Evolutionary conservation across 805 yeast genomes (phyloP).

Genomic region (Spathaspora sp.): DNA sequence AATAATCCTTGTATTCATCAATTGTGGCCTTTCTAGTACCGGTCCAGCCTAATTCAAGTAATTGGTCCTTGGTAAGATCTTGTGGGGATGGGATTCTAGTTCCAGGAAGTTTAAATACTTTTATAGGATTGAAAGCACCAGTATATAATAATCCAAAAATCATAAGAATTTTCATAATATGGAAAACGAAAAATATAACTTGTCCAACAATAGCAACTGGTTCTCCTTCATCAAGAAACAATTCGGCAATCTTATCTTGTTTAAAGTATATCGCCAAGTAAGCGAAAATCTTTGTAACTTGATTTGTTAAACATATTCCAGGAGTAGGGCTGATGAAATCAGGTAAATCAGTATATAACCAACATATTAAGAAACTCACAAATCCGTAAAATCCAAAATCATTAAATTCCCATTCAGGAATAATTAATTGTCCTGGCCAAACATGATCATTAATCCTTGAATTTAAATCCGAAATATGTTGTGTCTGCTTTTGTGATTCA

Average conservation of each 20-base stretch:
- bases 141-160: slow-evolving; percentile 56
- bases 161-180: slow-evolving; percentile 55
- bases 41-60: slow-evolving; percentile 87
- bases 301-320: slow-evolving; percentile 74
- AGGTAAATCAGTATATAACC: slow-evolving; percentile 95
- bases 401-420: slow-evolving; percentile 66
- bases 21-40: slow-evolving; percentile 74
- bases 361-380: slow-evolving; percentile 43
- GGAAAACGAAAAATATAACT: slow-evolving; percentile 67
- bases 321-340: slow-evolving; percentile 89
- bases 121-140: slow-evolving; percentile 77
- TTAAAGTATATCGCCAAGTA: slow-evolving; percentile 30
- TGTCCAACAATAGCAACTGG: slow-evolving; percentile 48
- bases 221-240: slow-evolving; percentile 45
- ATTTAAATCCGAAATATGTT: slow-evolving; percentile 40
- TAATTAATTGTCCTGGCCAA: slow-evolving; percentile 88
- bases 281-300: slow-evolving; percentile 29
- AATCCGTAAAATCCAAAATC: slow-evolving; percentile 39
- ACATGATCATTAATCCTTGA: slow-evolving; percentile 55
- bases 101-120: slow-evolving; percentile 5
- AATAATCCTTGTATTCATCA: slow-evolving; percentile 66
- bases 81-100: not conserved
- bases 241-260: slow-evolving; percentile 38
- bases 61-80: slow-evolving; percentile 48
- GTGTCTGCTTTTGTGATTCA: slow-evolving; percentile 49